These are phyloP conservation scores for Allium sativum DNA, from an alignment of 106 monocot species.

Conservation along the genomic window DNA sequence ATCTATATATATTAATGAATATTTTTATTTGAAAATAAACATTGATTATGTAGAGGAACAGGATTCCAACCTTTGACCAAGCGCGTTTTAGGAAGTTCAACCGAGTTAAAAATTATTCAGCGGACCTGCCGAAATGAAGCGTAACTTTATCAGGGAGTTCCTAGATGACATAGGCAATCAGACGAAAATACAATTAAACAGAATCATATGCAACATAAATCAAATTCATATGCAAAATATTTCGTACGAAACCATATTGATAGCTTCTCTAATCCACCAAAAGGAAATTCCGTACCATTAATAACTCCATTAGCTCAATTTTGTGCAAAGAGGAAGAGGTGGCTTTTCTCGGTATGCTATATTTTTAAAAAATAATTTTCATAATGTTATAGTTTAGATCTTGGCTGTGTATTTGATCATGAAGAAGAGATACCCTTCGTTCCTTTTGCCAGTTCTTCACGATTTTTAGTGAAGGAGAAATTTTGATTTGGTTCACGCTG, in stretches of 20 bases:
- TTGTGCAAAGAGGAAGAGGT: neutral
- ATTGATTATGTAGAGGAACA: no score
- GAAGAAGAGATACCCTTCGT: neutral
- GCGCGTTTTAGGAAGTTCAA: no score
- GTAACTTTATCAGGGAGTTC: neutral
- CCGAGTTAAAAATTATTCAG: no score
- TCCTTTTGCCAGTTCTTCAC: neutral
- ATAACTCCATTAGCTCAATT: neutral
- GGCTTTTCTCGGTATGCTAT: neutral
- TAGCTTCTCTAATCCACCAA: neutral
- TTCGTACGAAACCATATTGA: slow-evolving; percentile 3
- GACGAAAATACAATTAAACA: neutral
- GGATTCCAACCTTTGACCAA: no score
- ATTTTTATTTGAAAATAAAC: no score
- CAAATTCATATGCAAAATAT: neutral
- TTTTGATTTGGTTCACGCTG: neutral
- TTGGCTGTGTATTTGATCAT: neutral
- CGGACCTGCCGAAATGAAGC: neutral
- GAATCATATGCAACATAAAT: neutral
- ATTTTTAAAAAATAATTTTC: neutral
- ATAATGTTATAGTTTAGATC: neutral
- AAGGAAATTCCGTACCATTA: neutral
- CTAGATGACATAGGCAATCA: neutral
- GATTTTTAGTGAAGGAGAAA: neutral
- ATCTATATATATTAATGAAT: no score